phyloP scores from a whole-genome alignment of 768 basidiomycete species.

The Neoboletus subvelutipes region DNA sequence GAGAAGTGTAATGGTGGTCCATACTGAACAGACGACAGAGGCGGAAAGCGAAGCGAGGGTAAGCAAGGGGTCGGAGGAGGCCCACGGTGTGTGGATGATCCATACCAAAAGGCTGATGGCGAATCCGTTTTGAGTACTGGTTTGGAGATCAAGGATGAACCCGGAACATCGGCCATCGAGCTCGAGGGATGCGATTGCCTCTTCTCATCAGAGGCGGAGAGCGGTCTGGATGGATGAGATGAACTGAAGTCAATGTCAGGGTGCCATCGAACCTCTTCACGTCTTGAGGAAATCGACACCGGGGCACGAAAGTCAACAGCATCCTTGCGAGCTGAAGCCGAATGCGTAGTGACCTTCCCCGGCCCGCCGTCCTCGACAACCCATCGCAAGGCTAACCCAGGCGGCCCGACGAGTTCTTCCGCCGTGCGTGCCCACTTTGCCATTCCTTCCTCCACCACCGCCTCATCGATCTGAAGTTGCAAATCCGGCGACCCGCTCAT shows the following conservation, averaged over 20 bases:
- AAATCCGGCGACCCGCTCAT: not conserved
- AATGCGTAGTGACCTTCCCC: not conserved
- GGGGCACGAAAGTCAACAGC: not conserved
- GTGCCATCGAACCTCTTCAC: slow-evolving; percentile 14
- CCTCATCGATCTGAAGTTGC: slow-evolving; percentile 20
- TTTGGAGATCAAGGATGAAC: slow-evolving; percentile 3
- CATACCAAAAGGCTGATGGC: slow-evolving; percentile 10
- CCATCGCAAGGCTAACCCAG: slow-evolving; percentile 11
- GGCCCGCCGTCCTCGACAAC: not conserved
- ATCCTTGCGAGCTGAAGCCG: not conserved
- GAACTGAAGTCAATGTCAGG: slow-evolving; percentile 8
- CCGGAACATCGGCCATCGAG: not conserved
- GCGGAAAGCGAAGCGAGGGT: slow-evolving; percentile 14
- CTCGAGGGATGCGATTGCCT: not conserved
- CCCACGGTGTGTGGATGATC: slow-evolving; percentile 6
- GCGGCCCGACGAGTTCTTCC: slow-evolving; percentile 23
- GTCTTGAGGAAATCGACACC: not conserved
- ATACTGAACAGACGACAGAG: slow-evolving; percentile 11
- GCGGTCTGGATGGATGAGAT: not conserved
- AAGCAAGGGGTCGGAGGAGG: slow-evolving; percentile 1
- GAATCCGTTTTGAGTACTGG: slow-evolving; percentile 12
- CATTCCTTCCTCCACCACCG: slow-evolving; percentile 25
- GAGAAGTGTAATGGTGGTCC: slow-evolving; percentile 15
- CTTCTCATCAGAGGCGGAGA: slow-evolving; percentile 1
- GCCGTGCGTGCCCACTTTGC: slow-evolving; percentile 17